Percentiles rank a stretch among this genome's conserved stretches.
phyloP scores from a whole-genome alignment of 208 protist genomes.

The Kentomonas sorsogonicus region DNA sequence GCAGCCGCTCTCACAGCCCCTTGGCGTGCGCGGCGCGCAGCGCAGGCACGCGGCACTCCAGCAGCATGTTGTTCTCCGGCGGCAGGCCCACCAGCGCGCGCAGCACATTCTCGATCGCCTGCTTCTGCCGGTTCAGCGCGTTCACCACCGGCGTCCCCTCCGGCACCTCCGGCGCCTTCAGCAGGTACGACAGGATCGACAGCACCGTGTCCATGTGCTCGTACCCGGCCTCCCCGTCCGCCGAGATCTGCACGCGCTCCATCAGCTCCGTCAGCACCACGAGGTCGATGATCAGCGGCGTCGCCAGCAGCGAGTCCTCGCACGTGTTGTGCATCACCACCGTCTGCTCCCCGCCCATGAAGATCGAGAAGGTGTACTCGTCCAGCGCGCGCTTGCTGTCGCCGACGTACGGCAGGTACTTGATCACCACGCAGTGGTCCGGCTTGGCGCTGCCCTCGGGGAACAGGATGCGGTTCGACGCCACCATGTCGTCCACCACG shows the following conservation, averaged over 20 bases:
- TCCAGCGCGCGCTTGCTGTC: conserved; percentile 98
- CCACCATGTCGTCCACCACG: conserved; percentile 99
- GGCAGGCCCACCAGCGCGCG: conserved; percentile 93
- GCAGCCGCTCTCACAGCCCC: conserved; percentile 2
- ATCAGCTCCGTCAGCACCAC: conserved; percentile 96
- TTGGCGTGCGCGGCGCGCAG: conserved; percentile 37
- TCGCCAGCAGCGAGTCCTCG: conserved; percentile 98
- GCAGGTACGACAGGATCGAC: conserved; percentile 94
- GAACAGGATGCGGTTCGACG: conserved; percentile 95
- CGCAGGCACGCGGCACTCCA: conserved; percentile 90
- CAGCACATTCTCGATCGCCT: conserved; percentile 94
- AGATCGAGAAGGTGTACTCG: conserved; percentile 98
- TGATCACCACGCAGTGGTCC: conserved; percentile 99
- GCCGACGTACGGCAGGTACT: conserved; percentile 97
- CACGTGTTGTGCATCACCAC: conserved; percentile 97
- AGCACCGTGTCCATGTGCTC: conserved; percentile 91
- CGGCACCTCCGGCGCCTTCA: conserved; percentile 95
- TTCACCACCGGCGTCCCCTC: conserved; percentile 96
- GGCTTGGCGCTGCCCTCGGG: conserved; percentile 83
- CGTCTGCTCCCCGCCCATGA: conserved; percentile 96
- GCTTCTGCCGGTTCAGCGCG: conserved; percentile 95
- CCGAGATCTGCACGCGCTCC: conserved; percentile 76
- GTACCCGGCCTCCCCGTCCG: conserved; percentile 45
- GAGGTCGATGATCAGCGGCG: conserved; percentile 98
- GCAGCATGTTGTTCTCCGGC: conserved; percentile 94